Conservation (phyloP, 371 early-diverging fungal genomes). For the Apophysomyces variabilis region DNA sequence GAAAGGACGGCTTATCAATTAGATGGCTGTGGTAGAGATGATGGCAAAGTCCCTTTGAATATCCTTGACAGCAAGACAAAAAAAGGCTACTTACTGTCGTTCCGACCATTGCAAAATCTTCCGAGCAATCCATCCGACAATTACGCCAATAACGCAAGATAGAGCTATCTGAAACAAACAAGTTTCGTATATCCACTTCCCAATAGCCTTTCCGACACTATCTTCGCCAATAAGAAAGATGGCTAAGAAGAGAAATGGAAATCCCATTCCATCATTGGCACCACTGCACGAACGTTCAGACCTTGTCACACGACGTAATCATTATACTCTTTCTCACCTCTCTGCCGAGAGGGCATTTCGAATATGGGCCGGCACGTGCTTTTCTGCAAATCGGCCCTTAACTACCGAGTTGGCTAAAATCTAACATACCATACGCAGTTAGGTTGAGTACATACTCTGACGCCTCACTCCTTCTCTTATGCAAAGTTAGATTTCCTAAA, state of each 20-base stretch:
- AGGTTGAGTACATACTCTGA: not conserved
- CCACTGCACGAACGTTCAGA: constrained; percentile 50
- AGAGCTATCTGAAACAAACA: constrained; percentile 80
- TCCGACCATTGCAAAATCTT: constrained; percentile 77
- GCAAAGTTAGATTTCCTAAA: not conserved
- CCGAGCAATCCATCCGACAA: constrained; percentile 78
- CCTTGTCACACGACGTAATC: constrained; percentile 4
- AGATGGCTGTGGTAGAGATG: constrained; percentile 45
- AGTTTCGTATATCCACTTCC: constrained; percentile 78
- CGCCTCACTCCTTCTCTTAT: not conserved
- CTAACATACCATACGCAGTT: constrained; percentile 25
- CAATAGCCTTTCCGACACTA: constrained; percentile 65
- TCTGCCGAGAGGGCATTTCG: constrained; percentile 91
- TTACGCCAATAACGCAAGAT: constrained; percentile 77
- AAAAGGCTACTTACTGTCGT: constrained; percentile 41
- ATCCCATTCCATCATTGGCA: constrained; percentile 86
- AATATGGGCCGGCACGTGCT: constrained; percentile 86
- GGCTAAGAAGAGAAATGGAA: constrained; percentile 89
- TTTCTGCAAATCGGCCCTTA: constrained; percentile 95
- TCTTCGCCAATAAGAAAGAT: constrained; percentile 71
- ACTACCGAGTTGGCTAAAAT: constrained; percentile 94
- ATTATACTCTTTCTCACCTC: constrained; percentile 39
- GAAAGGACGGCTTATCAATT: constrained; percentile 92
- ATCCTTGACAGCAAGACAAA: not conserved
- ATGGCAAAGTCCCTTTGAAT: no score